Base-by-base conservation (phyloP, 257 asterid species). In the Fraxinus cuspidata region DNA sequence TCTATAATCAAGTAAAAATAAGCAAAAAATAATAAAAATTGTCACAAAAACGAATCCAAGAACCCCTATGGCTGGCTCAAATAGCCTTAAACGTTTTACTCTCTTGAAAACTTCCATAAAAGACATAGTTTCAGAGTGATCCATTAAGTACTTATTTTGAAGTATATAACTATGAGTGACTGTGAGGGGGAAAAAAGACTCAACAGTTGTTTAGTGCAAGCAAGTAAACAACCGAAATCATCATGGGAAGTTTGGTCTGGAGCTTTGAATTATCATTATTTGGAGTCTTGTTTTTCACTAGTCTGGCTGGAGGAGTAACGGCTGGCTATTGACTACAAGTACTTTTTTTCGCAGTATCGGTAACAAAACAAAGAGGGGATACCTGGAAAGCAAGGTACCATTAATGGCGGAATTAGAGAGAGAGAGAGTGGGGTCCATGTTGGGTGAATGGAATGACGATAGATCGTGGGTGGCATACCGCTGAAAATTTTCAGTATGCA, bases 1-100 rank as follows among this genome's bases (percentile, higher is more conserved):
- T 83, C 88, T 84, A 40, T 86, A 95, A 83, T 91, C 93, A 85
- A 58, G 29, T 21, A 58, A 21, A 58, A 58, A 58, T 58, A 58
- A 58, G 5, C 29, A 58, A 58, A 58, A n/a, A 21, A 58, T 58
- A 21, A 58, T 58, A 7, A 0, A 58, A 58, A 58, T 13, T n/a
- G 31, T 6, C 15, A 58, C 89, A 13, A 87, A 35, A 19, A 83
- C 53, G 67, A 95, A 78, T 1, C 99, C 99, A 29, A 93, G 87
- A 80, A 95, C 64, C 67, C 92, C 95, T 7, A 91, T 71, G 2
- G 96, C 92, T 31, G 99, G 97, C 63, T 94, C 97, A 40, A 93
- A 91, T 44, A 91, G 63, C 84, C 93, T 88, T 2, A 93, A 86
- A 23, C 94, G 86, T 88, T 95, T 95, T 81, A 90, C 53, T 81